Percentiles rank a stretch among this genome's conserved stretches.
phyloP scores from a whole-genome alignment of 768 basidiomycete species.

The Calocera cornea region DNA sequence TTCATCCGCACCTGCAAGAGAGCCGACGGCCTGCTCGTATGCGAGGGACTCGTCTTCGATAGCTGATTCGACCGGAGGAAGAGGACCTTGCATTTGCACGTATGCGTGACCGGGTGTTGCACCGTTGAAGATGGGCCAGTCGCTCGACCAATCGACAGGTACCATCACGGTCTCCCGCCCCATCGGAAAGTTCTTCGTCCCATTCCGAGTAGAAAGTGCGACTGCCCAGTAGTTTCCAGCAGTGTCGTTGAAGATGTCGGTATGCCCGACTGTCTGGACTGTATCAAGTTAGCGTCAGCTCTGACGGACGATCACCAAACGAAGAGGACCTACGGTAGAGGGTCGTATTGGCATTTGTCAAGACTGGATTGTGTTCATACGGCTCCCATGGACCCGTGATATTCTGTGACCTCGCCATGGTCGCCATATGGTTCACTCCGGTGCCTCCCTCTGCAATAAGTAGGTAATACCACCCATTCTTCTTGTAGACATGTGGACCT shows the following conservation, averaged over 20 bases:
- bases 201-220: conserved; percentile 16
- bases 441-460: conserved; percentile 28
- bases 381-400: conserved; percentile 22
- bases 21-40: not conserved
- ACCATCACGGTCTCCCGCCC: conserved; percentile 29
- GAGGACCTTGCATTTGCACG: not conserved
- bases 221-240: conserved; percentile 24
- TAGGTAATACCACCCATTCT: conserved; percentile 25
- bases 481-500: conserved; percentile 20
- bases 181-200: conserved; percentile 17
- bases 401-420: conserved; percentile 24
- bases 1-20: not conserved
- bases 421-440: conserved; percentile 13
- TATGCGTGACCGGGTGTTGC: not conserved
- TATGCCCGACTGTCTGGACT: conserved; percentile 30
- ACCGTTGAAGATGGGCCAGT: conserved; percentile 11
- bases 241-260: conserved; percentile 27
- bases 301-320: too few relatives aligned
- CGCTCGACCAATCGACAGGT: conserved; percentile 24
- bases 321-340: not conserved
- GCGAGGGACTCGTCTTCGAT: not conserved
- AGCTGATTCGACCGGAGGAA: not conserved
- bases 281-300: conserved; percentile 2
- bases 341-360: conserved; percentile 20
- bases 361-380: conserved; percentile 18